Evolutionary conservation across 2,329 filamentous ascomycete species (phyloP), one percentile per base, ranked within the genome.

Genomic region (Botryotinia convoluta): DNA sequence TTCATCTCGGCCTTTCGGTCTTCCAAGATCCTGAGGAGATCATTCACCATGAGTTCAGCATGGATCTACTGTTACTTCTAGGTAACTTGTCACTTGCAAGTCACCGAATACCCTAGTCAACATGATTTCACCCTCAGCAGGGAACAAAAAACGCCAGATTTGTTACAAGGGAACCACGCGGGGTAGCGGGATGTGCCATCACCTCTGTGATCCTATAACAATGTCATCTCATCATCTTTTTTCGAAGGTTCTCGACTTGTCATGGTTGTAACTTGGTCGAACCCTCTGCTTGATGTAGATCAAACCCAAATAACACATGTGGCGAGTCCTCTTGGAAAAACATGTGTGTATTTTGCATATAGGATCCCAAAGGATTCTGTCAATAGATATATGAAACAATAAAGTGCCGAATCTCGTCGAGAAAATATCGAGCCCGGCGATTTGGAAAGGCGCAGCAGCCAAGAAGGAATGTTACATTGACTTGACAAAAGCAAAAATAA

Each of bases 361-460:
- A 63, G 37, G 16, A 63, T 63, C 37, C 16, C 37, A 44, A 63
- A 63, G 60, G 37, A 63, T 63, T n/a, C 9, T 26, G 26, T 18
- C 60, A 63, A 44, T 29, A 6, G 16, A 39, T 63, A 29, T 6
- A n/a, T 44, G 60, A 63, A 63, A 63, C 60, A 63, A 44, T 6
- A 60, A 42, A 63, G 26, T 63, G 8, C 37, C 26, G 37, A 20
- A 22, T 18, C 9, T 39, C 12, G 26, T 63, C 26, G 26, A 42
- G 37, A 42, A n/a, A 63, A 42, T 18, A 16, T 12, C 26, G 22
- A 44, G 26, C 37, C 60, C 37, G 37, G 60, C 14, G 8, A 42
- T 63, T 63, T 63, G 60, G 26, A 44, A 63, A 63, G 60, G 60
- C 60, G 16, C 60, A 63, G 60, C 37, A 29, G 37, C 60, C 60